Percentiles rank a stretch among this genome's conserved stretches.
Conservation (phyloP, 768 basidiomycete species). For the Mycena pura region DNA sequence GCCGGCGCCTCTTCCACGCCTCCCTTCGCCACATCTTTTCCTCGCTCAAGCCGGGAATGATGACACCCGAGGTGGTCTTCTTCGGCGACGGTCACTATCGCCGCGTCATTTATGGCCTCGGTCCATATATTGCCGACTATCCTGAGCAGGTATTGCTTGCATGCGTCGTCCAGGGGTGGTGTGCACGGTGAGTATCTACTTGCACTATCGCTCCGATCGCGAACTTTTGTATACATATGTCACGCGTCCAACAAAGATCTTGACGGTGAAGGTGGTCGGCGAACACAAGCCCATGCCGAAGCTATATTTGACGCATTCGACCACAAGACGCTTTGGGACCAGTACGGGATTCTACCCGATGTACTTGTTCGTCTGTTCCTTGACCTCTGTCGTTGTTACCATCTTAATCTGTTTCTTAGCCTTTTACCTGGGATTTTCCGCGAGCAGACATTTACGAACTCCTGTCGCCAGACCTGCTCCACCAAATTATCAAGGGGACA, state of each 20-base stretch:
- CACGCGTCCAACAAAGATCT: constrained; percentile 29
- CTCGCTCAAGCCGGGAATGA: constrained; percentile 33
- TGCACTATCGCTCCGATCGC: constrained; percentile 6
- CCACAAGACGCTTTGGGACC: constrained; percentile 33
- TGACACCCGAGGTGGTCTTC: constrained; percentile 25
- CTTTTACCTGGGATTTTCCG: constrained; percentile 43
- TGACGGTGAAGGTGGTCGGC: constrained; percentile 28
- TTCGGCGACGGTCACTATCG: constrained; percentile 42
- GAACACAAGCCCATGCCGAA: constrained; percentile 29
- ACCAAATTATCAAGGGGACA: too few relatives aligned
- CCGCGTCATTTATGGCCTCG: too few relatives aligned
- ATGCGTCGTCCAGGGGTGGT: constrained; percentile 44
- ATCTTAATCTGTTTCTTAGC: constrained; percentile 29
- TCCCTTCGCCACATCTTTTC: constrained; percentile 32
- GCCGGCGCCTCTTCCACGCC: constrained; percentile 37
- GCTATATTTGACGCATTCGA: constrained; percentile 27
- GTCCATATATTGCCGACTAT: too few relatives aligned
- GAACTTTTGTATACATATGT: constrained; percentile 33
- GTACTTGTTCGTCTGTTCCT: constrained; percentile 34
- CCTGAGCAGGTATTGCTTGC: too few relatives aligned
- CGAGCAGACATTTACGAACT: constrained; percentile 41
- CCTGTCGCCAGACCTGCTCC: too few relatives aligned
- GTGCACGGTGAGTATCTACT: constrained; percentile 32
- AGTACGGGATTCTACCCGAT: constrained; percentile 40
- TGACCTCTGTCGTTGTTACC: not conserved